Percentiles rank a stretch among this genome's conserved stretches.
Evolutionary conservation across 2,329 filamentous ascomycete species (phyloP).

Genomic region (Ilyonectria destructans): DNA sequence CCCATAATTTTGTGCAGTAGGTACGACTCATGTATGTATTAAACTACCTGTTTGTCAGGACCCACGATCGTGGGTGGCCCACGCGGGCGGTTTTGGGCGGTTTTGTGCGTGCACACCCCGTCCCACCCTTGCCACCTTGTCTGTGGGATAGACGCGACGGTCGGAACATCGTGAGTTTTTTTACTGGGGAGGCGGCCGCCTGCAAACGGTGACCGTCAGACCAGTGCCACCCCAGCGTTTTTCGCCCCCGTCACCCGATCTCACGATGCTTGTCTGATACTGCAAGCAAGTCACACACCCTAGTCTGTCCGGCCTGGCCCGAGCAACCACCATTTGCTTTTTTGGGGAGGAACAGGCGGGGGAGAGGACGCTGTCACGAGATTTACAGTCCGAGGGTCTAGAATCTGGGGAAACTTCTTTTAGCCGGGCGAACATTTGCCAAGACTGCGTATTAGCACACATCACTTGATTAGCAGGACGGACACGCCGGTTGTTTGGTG

Average conservation of each 20-base stretch:
- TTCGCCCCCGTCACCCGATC: constrained; percentile 1
- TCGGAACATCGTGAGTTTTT: constrained; percentile 38
- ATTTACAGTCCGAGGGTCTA: background rate
- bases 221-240: constrained; percentile 1
- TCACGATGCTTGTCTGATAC: constrained; percentile 5
- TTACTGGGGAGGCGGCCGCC: background rate
- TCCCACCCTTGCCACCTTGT: constrained; percentile 11
- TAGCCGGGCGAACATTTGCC: background rate
- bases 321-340: constrained; percentile 1
- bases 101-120: constrained; percentile 27
- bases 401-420: background rate
- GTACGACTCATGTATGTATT: background rate
- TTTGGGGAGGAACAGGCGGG: background rate
- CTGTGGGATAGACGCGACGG: constrained; percentile 35
- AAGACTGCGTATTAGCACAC: background rate
- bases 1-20: constrained; percentile 11
- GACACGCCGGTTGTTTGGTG: background rate
- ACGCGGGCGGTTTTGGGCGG: background rate
- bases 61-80: constrained; percentile 31
- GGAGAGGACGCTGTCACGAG: background rate
- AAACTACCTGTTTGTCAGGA: constrained; percentile 26
- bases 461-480: background rate
- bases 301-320: background rate
- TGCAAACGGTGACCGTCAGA: constrained; percentile 30
- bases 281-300: background rate